These are phyloP conservation scores for Taiozyma onychis DNA, from an alignment of 1,139 yeast genomes.

Conservation along the genomic window DNA sequence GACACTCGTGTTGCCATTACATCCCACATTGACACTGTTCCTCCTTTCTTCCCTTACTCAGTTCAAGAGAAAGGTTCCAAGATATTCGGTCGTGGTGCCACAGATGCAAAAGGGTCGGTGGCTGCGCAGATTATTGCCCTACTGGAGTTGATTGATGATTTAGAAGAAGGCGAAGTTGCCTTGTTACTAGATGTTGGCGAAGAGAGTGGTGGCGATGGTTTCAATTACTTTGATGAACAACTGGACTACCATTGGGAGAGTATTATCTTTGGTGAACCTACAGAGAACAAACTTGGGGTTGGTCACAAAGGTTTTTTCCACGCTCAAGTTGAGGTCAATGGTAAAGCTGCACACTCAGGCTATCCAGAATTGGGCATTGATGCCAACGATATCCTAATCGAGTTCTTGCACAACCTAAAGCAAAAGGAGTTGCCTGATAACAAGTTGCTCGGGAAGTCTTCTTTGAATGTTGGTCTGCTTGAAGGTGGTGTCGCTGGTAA, in stretches of 20 bases:
- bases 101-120: constrained; percentile 62
- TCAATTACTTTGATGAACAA: constrained; percentile 35
- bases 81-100: constrained; percentile 58
- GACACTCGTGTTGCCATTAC: constrained; percentile 48
- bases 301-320: constrained; percentile 57
- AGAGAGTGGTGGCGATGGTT: constrained; percentile 57
- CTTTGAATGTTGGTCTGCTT: constrained; percentile 51
- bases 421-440: constrained; percentile 36
- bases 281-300: constrained; percentile 57
- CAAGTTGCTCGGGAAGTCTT: constrained; percentile 50
- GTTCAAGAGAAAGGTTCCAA: constrained; percentile 35
- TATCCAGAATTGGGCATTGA: constrained; percentile 62
- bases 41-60: constrained; percentile 51
- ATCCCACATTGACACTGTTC: constrained; percentile 69
- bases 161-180: constrained; percentile 46
- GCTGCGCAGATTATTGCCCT: constrained; percentile 53
- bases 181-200: constrained; percentile 63
- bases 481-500: constrained; percentile 55
- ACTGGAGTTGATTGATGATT: constrained; percentile 36
- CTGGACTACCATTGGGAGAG: constrained; percentile 48
- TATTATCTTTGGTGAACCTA: constrained; percentile 69
- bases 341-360: constrained; percentile 60
- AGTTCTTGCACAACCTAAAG: constrained; percentile 38
- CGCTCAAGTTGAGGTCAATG: constrained; percentile 39
- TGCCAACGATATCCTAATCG: constrained; percentile 50